phyloP scores from a whole-genome alignment of 2,329 filamentous ascomycete species.

The Proliferodiscus dingleyae region DNA sequence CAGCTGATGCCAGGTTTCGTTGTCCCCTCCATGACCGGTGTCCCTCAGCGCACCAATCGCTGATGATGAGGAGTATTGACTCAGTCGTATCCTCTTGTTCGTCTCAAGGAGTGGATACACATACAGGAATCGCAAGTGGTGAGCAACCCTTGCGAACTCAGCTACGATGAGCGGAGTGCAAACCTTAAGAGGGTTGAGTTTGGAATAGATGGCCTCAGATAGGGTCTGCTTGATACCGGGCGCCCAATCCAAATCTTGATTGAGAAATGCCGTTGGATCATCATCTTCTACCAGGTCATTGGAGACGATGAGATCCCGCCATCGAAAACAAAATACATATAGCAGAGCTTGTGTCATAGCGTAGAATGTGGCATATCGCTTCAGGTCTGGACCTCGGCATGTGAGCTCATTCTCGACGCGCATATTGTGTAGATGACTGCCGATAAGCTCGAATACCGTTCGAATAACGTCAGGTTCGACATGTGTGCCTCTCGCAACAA shows the following conservation, averaged over 20 bases:
- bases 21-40: slow-evolving; percentile 45
- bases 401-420: slow-evolving; percentile 65
- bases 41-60: slow-evolving; percentile 44
- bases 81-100: slow-evolving; percentile 84
- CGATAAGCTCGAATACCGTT: slow-evolving; percentile 74
- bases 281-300: slow-evolving; percentile 55
- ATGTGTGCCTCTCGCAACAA: slow-evolving; percentile 83
- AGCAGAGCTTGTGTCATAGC: slow-evolving; percentile 64
- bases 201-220: slow-evolving; percentile 74
- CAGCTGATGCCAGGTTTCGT: slow-evolving; percentile 77
- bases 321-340: slow-evolving; percentile 89
- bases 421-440: slow-evolving; percentile 70
- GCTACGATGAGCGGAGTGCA: slow-evolving; percentile 86
- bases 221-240: slow-evolving; percentile 69
- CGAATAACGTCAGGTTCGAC: slow-evolving; percentile 73
- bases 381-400: slow-evolving; percentile 77
- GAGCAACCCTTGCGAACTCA: slow-evolving; percentile 84
- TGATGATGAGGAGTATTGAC: slow-evolving; percentile 59
- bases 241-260: slow-evolving; percentile 75
- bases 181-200: slow-evolving; percentile 91
- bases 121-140: slow-evolving; percentile 83
- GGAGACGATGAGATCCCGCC: slow-evolving; percentile 77
- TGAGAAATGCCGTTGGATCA: slow-evolving; percentile 54
- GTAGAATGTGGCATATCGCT: slow-evolving; percentile 65
- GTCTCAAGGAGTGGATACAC: slow-evolving; percentile 82